These are phyloP conservation scores for Rosa multiflora DNA, from an alignment of 306 rosid genomes.

Conservation along the genomic window DNA sequence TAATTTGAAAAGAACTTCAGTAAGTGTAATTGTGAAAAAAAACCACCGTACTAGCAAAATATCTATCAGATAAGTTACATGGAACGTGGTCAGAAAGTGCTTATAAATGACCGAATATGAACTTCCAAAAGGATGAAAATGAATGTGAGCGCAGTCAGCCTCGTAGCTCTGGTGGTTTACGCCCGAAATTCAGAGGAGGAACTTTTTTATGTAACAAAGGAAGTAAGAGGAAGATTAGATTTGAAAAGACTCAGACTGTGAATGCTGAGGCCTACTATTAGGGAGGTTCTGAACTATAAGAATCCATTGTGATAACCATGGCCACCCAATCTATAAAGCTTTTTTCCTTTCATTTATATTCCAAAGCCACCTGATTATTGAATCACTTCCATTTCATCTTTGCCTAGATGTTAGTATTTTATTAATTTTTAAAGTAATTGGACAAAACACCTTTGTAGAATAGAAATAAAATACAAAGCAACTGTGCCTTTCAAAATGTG, in stretches of 20 bases:
- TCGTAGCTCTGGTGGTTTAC: background rate
- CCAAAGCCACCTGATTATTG: background rate
- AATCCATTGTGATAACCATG: background rate
- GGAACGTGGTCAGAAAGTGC: background rate
- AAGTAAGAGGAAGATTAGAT: background rate
- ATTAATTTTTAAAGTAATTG: background rate
- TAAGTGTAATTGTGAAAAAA: background rate
- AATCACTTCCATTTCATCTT: background rate
- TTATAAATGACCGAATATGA: background rate
- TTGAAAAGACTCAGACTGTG: background rate
- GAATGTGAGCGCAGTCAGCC: background rate
- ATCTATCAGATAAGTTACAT: background rate
- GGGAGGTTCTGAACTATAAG: constrained; percentile 12
- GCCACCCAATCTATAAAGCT: background rate
- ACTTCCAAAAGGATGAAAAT: background rate
- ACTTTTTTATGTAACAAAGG: background rate
- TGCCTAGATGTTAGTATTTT: background rate
- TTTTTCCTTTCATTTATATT: constrained; percentile 17
- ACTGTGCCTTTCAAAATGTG: background rate
- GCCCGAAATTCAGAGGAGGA: background rate
- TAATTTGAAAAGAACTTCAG: background rate
- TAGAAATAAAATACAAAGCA: constrained; percentile 4
- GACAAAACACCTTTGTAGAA: background rate
- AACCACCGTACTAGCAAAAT: background rate
- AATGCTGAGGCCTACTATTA: background rate